A percentile compares a stretch with the other conserved stretches of the same genome.
Evolutionary conservation across 345 rosid genomes (phyloP).

Genomic region (Rhodamnia argentea): DNA sequence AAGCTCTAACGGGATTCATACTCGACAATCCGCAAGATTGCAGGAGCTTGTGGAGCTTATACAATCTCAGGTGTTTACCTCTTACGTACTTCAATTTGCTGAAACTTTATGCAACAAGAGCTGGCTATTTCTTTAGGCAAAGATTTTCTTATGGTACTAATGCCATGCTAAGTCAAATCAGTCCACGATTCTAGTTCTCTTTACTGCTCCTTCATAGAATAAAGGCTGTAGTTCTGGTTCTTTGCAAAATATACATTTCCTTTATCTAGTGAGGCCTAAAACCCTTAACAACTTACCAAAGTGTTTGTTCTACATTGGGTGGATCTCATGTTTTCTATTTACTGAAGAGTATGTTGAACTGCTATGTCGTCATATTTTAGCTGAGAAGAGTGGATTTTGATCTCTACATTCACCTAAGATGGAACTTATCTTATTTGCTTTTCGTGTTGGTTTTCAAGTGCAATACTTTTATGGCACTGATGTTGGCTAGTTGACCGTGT

Average conservation of each 20-base stretch:
- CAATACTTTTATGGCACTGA: background rate
- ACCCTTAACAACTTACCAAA: background rate
- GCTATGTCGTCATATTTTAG: background rate
- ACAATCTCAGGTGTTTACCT: constrained; percentile 69
- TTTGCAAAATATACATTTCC: background rate
- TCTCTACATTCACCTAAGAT: background rate
- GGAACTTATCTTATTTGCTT: background rate
- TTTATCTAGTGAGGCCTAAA: background rate
- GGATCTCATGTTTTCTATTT: background rate
- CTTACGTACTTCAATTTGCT: background rate
- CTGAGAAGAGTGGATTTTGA: background rate
- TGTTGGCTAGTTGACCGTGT: background rate
- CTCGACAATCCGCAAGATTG: constrained; percentile 74
- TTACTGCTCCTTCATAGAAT: background rate
- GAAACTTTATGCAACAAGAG: background rate
- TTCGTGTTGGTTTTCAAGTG: background rate
- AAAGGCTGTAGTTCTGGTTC: background rate
- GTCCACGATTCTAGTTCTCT: background rate
- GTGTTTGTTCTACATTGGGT: background rate
- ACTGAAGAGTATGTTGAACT: background rate
- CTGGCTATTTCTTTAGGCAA: background rate
- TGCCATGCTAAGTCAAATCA: background rate
- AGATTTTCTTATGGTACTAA: background rate
- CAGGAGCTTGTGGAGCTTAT: constrained; percentile 87
- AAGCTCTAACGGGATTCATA: constrained; percentile 66